A percentile compares a stretch with the other conserved stretches of the same genome.
phyloP scores from a whole-genome alignment of 169 alveolate genomes.

The Plasmodium gonderi region DNA sequence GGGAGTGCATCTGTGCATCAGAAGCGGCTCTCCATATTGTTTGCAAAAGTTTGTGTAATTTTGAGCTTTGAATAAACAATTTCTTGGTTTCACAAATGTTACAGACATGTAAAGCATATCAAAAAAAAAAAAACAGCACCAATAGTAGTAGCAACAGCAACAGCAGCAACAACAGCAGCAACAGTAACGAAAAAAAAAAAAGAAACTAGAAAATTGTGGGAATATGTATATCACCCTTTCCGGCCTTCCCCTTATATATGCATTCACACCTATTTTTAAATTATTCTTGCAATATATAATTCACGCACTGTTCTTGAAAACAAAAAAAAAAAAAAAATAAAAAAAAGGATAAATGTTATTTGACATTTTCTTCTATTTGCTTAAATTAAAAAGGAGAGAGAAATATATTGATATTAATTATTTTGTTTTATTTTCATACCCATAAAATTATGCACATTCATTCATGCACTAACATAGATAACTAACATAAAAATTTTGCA shows the following conservation, averaged over 20 bases:
- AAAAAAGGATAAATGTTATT: no score
- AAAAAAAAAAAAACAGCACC: no score
- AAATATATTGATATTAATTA: not conserved
- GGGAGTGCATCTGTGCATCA: not conserved
- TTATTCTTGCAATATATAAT: not conserved
- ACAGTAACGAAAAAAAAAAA: not conserved
- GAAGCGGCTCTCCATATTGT: not conserved
- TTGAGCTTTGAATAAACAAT: no score
- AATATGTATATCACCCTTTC: not conserved
- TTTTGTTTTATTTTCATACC: not conserved
- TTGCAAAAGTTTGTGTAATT: no score
- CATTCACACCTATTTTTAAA: not conserved
- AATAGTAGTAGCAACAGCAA: no score
- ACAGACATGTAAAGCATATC: no score
- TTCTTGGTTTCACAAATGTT: no score
- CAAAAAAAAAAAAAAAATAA: not conserved
- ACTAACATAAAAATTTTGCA: not conserved
- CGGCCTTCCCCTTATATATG: no score
- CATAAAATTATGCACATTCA: not conserved
- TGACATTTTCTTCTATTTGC: not conserved
- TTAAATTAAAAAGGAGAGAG: not conserved
- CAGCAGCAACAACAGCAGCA: no score
- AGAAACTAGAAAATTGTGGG: not conserved
- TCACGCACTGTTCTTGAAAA: not conserved
- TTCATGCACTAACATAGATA: not conserved